Evolutionary conservation across 2,329 filamentous ascomycete species (phyloP).

Genomic region (Hypoxylon sp.): DNA sequence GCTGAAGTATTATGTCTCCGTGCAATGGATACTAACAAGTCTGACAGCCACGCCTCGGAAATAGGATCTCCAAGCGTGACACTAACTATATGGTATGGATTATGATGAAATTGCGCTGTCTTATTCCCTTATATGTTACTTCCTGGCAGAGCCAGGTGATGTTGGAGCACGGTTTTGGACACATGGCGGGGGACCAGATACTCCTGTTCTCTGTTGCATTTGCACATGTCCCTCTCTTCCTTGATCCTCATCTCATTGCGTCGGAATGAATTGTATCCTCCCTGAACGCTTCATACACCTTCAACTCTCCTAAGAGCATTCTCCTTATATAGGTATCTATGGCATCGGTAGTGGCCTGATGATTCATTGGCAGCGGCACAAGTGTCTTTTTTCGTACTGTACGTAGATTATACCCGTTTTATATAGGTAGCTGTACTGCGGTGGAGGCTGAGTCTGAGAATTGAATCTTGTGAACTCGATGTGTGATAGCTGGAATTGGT

Average conservation of each 20-base stretch:
- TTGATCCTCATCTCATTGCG: slow-evolving; percentile 11
- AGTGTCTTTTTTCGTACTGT: slow-evolving; percentile 31
- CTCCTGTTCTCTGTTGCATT: slow-evolving; percentile 9
- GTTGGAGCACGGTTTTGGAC: slow-evolving; percentile 21
- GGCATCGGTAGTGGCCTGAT: slow-evolving; percentile 24
- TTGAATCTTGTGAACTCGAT: slow-evolving; percentile 12
- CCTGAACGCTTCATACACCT: not conserved
- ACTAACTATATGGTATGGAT: slow-evolving; percentile 3
- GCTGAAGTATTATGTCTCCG: not conserved
- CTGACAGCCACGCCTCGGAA: slow-evolving; percentile 53
- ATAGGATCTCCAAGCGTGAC: slow-evolving; percentile 50
- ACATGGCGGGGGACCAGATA: slow-evolving; percentile 11
- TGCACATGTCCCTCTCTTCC: slow-evolving; percentile 7
- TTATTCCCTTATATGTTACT: slow-evolving; percentile 17
- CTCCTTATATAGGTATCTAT: slow-evolving; percentile 21
- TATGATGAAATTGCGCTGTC: slow-evolving; percentile 13
- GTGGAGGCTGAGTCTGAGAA: slow-evolving; percentile 26
- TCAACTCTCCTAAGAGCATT: slow-evolving; percentile 12
- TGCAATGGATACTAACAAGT: slow-evolving; percentile 30
- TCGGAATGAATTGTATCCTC: slow-evolving; percentile 10
- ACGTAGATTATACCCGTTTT: slow-evolving; percentile 43
- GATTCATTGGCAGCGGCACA: slow-evolving; percentile 25
- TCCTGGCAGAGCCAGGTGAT: slow-evolving; percentile 18
- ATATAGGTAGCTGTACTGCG: slow-evolving; percentile 36
- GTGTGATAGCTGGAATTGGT: not conserved